Conservation (phyloP, 2,329 filamentous ascomycete genomes). For the Ophiostoma ips region DNA sequence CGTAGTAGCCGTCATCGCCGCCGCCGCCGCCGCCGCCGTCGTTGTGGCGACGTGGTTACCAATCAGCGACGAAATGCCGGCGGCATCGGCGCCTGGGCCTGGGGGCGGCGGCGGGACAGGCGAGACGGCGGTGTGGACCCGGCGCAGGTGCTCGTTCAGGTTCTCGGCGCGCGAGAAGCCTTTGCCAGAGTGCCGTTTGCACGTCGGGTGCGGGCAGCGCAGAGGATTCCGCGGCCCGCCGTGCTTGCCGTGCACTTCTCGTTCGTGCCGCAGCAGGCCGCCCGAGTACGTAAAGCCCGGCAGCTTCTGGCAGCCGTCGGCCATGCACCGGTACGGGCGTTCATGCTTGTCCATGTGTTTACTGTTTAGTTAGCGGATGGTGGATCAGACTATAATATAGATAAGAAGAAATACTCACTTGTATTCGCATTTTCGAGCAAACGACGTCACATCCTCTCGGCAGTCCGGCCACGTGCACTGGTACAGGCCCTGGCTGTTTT, state of each 20-base stretch:
- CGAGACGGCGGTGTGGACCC: slow-evolving; percentile 52
- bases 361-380: slow-evolving; percentile 20
- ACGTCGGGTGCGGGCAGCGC: slow-evolving; percentile 73
- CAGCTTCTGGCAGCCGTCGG: slow-evolving; percentile 76
- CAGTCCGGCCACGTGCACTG: slow-evolving; percentile 62
- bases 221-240: slow-evolving; percentile 77
- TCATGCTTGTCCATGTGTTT: slow-evolving; percentile 99
- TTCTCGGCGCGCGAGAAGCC: slow-evolving; percentile 93
- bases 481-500: slow-evolving; percentile 61
- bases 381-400: background rate
- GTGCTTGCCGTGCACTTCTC: slow-evolving; percentile 85
- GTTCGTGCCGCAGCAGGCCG: slow-evolving; percentile 75
- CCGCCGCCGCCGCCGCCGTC: background rate
- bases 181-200: slow-evolving; percentile 77
- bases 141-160: slow-evolving; percentile 78
- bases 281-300: slow-evolving; percentile 93
- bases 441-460: slow-evolving; percentile 47
- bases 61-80: background rate
- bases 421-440: slow-evolving; percentile 82
- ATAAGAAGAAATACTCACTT: slow-evolving; percentile 33
- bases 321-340: slow-evolving; percentile 74
- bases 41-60: background rate
- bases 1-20: background rate
- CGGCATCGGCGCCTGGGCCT: background rate
- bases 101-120: background rate